These are phyloP conservation scores for Penicillium sp. DNA, from an alignment of 2,329 filamentous ascomycete species.

Conservation along the genomic window DNA sequence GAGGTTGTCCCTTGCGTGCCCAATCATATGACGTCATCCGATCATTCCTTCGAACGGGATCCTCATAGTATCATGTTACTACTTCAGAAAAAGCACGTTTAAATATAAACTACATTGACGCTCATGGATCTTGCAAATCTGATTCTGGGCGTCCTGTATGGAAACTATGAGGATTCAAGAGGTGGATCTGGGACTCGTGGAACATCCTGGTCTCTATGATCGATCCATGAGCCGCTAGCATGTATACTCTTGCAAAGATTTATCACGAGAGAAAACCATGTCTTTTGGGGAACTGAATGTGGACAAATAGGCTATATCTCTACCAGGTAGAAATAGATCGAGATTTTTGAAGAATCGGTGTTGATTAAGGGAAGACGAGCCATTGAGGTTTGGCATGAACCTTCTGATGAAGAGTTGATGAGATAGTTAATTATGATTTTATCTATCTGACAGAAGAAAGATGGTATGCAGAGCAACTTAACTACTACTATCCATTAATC, in stretches of 20 bases:
- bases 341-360: not conserved
- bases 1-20: not conserved
- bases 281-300: not conserved
- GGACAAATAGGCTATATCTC: not conserved
- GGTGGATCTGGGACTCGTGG: not conserved
- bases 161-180: not conserved
- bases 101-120: not conserved
- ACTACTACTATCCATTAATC: not conserved
- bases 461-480: too few species aligned
- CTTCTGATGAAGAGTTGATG: not conserved
- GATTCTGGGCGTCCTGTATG: not conserved
- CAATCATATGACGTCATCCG: conserved; percentile 1
- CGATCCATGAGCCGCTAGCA: not conserved
- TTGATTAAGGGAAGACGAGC: not conserved
- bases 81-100: not conserved
- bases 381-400: not conserved
- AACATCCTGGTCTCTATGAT: not conserved
- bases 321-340: not conserved
- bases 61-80: not conserved
- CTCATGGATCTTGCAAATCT: not conserved
- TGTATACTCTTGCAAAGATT: not conserved
- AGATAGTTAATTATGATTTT: not conserved
- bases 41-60: not conserved
- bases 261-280: not conserved
- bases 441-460: not conserved